Conservation (phyloP, 1,284 basidiomycete species). For the Ganoderma leucocontextum region DNA sequence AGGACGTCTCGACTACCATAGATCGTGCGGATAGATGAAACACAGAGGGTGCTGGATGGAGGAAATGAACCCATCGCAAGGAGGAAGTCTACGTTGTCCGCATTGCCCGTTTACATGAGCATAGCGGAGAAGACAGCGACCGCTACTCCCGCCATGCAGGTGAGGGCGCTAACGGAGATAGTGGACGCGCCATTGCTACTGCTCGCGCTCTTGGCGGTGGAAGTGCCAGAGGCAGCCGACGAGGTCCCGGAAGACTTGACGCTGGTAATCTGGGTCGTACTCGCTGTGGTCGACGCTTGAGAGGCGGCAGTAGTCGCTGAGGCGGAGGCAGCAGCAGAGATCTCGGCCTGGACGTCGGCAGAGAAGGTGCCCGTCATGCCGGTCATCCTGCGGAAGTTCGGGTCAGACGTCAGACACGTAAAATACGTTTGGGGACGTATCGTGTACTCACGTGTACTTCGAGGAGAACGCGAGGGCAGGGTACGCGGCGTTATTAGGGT, state of each 20-base stretch:
- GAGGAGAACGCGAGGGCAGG: slow-evolving; percentile 83
- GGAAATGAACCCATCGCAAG: not conserved
- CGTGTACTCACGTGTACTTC: slow-evolving; percentile 68
- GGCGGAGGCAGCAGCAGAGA: slow-evolving; percentile 48
- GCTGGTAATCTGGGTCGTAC: slow-evolving; percentile 26
- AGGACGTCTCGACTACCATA: slow-evolving; percentile 17
- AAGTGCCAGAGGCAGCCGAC: slow-evolving; percentile 31
- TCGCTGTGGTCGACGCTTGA: slow-evolving; percentile 34
- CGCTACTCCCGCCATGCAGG: slow-evolving; percentile 39
- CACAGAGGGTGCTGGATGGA: not conserved
- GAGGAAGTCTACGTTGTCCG: not conserved
- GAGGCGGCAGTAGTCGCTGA: slow-evolving; percentile 22
- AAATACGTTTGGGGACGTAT: too few species aligned
- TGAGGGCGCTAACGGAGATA: slow-evolving; percentile 35
- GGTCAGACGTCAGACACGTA: not conserved
- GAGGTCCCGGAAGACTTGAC: slow-evolving; percentile 27
- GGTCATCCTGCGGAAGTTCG: slow-evolving; percentile 51
- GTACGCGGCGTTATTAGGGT: slow-evolving; percentile 58
- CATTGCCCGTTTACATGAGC: slow-evolving; percentile 34
- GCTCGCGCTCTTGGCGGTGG: slow-evolving; percentile 36
- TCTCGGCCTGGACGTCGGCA: slow-evolving; percentile 57
- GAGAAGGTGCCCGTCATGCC: slow-evolving; percentile 75
- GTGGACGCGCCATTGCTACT: slow-evolving; percentile 38
- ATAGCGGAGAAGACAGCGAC: slow-evolving; percentile 41
- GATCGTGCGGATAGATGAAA: slow-evolving; percentile 19